phyloP scores from a whole-genome alignment of 2,329 filamentous ascomycete species.

The Cercospora berteroae region DNA sequence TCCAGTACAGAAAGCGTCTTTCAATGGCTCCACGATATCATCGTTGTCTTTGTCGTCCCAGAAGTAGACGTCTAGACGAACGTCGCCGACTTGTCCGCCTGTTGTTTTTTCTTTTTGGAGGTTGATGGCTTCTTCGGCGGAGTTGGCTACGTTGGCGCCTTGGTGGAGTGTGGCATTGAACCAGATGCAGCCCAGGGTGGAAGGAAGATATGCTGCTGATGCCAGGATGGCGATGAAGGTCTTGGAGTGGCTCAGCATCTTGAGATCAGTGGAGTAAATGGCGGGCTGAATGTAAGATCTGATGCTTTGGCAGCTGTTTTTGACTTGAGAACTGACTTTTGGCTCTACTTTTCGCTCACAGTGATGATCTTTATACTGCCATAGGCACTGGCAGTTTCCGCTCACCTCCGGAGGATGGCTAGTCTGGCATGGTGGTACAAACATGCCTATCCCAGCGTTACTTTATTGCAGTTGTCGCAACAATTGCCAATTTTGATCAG shows the following conservation, averaged over 20 bases:
- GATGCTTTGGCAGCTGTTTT: neutral
- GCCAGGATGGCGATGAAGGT: slow-evolving; percentile 7
- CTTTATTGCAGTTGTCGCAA: neutral
- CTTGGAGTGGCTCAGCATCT: neutral
- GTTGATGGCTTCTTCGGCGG: slow-evolving; percentile 12
- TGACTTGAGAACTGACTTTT: neutral
- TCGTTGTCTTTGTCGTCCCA: slow-evolving; percentile 23
- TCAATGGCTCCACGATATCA: slow-evolving; percentile 14
- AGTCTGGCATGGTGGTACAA: neutral
- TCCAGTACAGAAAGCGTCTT: slow-evolving; percentile 19
- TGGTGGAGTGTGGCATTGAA: slow-evolving; percentile 23
- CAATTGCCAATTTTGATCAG: neutral
- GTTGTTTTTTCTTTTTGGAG: slow-evolving; percentile 1
- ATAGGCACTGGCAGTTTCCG: neutral
- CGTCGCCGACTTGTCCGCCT: neutral
- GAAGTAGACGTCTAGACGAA: slow-evolving; percentile 14
- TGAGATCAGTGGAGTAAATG: neutral
- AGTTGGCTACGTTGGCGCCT: slow-evolving; percentile 9
- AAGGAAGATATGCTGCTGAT: slow-evolving; percentile 12
- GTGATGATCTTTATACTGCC: neutral
- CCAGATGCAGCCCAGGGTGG: slow-evolving; percentile 15
- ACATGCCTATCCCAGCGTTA: neutral
- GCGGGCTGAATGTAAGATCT: neutral
- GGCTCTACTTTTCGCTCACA: neutral
- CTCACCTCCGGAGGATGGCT: neutral